Evolutionary conservation across 2,329 filamentous ascomycete genomes (phyloP).

Genomic region (Lecanicillium sp.): DNA sequence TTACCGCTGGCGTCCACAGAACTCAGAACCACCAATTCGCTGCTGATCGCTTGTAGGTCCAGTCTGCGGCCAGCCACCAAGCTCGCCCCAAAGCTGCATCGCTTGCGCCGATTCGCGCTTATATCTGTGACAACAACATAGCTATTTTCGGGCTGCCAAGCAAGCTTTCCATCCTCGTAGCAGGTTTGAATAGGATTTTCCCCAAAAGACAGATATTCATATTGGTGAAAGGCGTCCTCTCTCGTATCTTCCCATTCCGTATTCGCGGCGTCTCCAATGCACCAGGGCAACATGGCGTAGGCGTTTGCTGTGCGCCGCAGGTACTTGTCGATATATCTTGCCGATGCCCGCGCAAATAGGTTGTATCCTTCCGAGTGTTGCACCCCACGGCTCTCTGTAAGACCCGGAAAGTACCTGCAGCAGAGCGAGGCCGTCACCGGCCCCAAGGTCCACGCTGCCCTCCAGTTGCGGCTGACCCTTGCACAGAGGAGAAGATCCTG

Average conservation of each 20-base stretch:
- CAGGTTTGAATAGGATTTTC: constrained; percentile 8
- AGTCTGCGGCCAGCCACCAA: constrained; percentile 11
- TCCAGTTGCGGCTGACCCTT: constrained; percentile 19
- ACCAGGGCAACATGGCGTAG: constrained; percentile 1
- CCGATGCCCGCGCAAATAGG: not conserved
- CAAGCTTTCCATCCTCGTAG: constrained; percentile 18
- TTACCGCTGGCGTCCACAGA: not conserved
- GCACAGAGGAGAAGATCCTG: constrained; percentile 18
- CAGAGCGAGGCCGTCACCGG: constrained; percentile 14
- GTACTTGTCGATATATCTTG: constrained; percentile 8
- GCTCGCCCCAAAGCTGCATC: constrained; percentile 12
- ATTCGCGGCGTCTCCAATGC: not conserved
- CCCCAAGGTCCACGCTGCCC: constrained; percentile 15
- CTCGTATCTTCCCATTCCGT: constrained; percentile 3
- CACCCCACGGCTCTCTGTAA: constrained; percentile 12
- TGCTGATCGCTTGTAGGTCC: constrained; percentile 14
- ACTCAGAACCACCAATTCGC: constrained; percentile 13
- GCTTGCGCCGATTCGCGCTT: constrained; percentile 10
- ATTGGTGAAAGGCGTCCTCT: not conserved
- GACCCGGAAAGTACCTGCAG: constrained; percentile 19
- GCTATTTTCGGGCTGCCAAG: constrained; percentile 16
- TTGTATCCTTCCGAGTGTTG: constrained; percentile 2
- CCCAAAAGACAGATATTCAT: constrained; percentile 9
- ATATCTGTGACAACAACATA: constrained; percentile 19
- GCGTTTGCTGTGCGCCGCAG: constrained; percentile 6